Conservation (phyloP, 2,329 filamentous ascomycete species). For the Clonostachys solani region DNA sequence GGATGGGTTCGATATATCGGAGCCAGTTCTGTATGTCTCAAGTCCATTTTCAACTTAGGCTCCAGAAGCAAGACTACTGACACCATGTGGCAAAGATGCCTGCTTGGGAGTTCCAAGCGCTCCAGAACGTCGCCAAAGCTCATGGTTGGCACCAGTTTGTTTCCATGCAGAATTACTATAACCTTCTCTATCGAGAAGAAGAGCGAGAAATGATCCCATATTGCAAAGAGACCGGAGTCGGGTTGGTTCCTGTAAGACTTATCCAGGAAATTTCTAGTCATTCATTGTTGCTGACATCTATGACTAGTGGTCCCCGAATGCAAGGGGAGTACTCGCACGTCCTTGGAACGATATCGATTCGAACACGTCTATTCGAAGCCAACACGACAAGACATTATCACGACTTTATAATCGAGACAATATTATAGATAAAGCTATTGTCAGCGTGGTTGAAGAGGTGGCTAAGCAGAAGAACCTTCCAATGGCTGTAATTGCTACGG, state of each 20-base stretch:
- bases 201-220: conserved; percentile 37
- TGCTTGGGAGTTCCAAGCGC: conserved; percentile 37
- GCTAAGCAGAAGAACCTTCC: conserved; percentile 49
- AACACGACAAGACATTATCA: no score
- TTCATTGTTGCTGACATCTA: no score
- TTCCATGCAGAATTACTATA: conserved; percentile 53
- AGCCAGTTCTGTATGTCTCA: conserved; percentile 5
- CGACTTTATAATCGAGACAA: conserved; percentile 45
- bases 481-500: conserved; percentile 61
- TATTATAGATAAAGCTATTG: conserved; percentile 18
- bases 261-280: no score
- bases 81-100: conserved; percentile 23
- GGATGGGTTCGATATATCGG: conserved; percentile 38
- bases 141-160: conserved; percentile 53
- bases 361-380: conserved; percentile 4
- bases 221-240: conserved; percentile 33
- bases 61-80: no score
- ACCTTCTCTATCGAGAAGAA: conserved; percentile 53
- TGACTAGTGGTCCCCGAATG: conserved; percentile 7
- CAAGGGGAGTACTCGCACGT: conserved; percentile 9
- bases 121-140: conserved; percentile 47
- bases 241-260: conserved; percentile 25
- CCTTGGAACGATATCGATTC: conserved; percentile 61
- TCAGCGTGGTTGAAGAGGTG: conserved; percentile 40
- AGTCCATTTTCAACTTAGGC: no score